Evolutionary conservation across 345 rosid genomes (phyloP).

Genomic region (Jatropha curcas): DNA sequence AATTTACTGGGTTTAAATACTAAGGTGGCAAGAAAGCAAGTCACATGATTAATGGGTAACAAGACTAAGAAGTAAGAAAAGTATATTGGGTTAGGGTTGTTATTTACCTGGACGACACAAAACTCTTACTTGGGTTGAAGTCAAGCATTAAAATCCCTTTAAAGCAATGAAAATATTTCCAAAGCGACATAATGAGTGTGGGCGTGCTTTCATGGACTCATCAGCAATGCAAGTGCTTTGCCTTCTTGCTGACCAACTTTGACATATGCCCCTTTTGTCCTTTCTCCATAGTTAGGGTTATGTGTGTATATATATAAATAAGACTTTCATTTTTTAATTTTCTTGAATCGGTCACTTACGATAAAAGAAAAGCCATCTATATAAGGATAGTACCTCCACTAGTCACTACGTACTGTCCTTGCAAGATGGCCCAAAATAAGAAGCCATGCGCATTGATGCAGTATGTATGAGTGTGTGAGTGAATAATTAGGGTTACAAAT

Average conservation of each 20-base stretch:
- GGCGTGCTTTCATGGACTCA: constrained; percentile 51
- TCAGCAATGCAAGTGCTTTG: constrained; percentile 19
- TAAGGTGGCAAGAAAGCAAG: constrained; percentile 7
- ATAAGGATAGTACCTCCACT: not conserved
- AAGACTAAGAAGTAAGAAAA: constrained; percentile 28
- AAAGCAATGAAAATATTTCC: constrained; percentile 40
- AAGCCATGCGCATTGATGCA: constrained; percentile 27
- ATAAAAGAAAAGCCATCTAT: constrained; percentile 25
- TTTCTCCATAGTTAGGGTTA: not conserved
- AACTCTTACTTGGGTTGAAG: constrained; percentile 37
- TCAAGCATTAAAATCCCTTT: constrained; percentile 41
- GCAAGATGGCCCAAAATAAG: constrained; percentile 15
- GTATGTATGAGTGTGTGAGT: constrained; percentile 19
- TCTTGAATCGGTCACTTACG: constrained; percentile 12
- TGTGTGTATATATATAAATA: too few relatives aligned
- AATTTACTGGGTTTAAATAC: constrained; percentile 24
- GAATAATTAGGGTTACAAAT: constrained; percentile 33
- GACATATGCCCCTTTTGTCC: constrained; percentile 2
- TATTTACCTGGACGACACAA: constrained; percentile 22
- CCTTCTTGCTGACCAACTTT: constrained; percentile 25
- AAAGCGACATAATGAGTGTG: constrained; percentile 52
- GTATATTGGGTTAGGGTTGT: constrained; percentile 25
- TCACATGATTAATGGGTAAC: constrained; percentile 15
- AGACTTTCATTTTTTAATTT: not conserved
- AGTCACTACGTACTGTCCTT: not conserved